phyloP scores from a whole-genome alignment of 2,329 filamentous ascomycete species.

The Fusarium solani-melongenae region DNA sequence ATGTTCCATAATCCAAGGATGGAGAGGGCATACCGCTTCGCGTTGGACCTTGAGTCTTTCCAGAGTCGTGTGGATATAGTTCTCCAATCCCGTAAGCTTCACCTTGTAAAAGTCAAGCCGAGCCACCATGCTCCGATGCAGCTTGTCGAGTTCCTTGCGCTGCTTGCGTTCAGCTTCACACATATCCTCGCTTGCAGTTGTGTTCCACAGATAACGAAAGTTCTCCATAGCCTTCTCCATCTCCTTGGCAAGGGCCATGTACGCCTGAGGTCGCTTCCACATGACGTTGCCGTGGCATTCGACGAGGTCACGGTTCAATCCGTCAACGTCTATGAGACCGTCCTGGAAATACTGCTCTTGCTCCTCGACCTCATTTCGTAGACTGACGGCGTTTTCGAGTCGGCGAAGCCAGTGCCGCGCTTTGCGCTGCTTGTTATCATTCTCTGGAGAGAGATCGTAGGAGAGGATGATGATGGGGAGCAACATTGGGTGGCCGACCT shows the following conservation, averaged over 20 bases:
- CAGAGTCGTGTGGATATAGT: conserved; percentile 71
- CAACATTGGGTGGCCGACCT: conserved; percentile 68
- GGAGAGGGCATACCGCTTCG: conserved; percentile 60
- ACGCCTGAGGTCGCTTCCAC: conserved; percentile 72
- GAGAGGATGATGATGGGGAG: conserved; percentile 69
- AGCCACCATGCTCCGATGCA: conserved; percentile 64
- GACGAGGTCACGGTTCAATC: conserved; percentile 70
- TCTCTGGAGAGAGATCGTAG: conserved; percentile 65
- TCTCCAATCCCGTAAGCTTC: conserved; percentile 71
- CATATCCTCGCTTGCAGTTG: conserved; percentile 28
- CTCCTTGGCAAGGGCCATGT: conserved; percentile 63
- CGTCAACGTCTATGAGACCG: conserved; percentile 66
- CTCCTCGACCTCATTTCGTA: conserved; percentile 69
- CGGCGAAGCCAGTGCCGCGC: conserved; percentile 70
- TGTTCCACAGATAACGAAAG: conserved; percentile 50
- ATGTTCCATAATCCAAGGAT: conserved; percentile 13
- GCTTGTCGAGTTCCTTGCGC: conserved; percentile 51
- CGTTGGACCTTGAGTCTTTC: conserved; percentile 71
- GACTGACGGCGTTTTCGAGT: conserved; percentile 70
- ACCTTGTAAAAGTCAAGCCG: conserved; percentile 69
- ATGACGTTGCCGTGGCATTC: conserved; percentile 72
- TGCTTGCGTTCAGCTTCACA: conserved; percentile 44
- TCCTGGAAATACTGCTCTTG: conserved; percentile 65
- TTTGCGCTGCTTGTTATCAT: conserved; percentile 71
- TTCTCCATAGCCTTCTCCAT: conserved; percentile 60